A percentile compares a stretch with the other conserved stretches of the same genome.
Conservation (phyloP, 2,329 filamentous ascomycete genomes). For the Orbilia blumenaviensis region DNA sequence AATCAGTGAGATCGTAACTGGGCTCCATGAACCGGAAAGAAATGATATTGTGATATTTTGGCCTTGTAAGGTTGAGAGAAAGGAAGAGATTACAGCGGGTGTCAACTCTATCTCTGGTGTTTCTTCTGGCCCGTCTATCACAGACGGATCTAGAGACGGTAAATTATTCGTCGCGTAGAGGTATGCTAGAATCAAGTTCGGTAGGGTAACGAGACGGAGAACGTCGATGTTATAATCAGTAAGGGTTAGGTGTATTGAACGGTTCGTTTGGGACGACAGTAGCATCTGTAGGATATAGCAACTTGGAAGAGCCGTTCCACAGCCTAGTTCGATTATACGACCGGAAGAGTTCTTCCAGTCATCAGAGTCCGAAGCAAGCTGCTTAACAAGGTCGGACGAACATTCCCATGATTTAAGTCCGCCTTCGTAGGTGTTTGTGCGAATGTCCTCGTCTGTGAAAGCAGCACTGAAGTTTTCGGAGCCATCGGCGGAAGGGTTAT, state of each 20-base stretch:
- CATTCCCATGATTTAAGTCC: conserved; percentile 93
- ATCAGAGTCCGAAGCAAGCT: conserved; percentile 63
- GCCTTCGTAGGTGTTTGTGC: conserved; percentile 83
- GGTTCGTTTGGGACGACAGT: conserved; percentile 58
- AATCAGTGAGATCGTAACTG: conserved; percentile 71
- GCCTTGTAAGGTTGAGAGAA: conserved; percentile 63
- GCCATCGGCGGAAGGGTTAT: conserved; percentile 57
- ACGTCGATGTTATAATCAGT: conserved; percentile 84
- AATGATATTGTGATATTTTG: conserved; percentile 70
- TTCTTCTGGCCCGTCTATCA: conserved; percentile 59
- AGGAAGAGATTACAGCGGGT: conserved; percentile 12
- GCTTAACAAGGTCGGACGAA: conserved; percentile 79
- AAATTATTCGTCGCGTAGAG: conserved; percentile 70
- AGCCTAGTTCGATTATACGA: conserved; percentile 70
- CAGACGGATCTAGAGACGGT: conserved; percentile 78
- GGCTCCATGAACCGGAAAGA: conserved; percentile 78
- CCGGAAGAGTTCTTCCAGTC: conserved; percentile 14
- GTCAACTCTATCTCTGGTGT: conserved; percentile 33
- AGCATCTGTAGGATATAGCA: conserved; percentile 74
- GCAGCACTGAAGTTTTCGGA: conserved; percentile 24
- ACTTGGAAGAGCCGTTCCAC: conserved; percentile 78
- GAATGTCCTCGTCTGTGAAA: conserved; percentile 71
- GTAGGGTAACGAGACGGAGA: conserved; percentile 78
- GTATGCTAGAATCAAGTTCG: conserved; percentile 79
- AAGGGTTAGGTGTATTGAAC: conserved; percentile 69